Base-by-base conservation (phyloP, 805 yeast species). In the Ogataea pini region DNA sequence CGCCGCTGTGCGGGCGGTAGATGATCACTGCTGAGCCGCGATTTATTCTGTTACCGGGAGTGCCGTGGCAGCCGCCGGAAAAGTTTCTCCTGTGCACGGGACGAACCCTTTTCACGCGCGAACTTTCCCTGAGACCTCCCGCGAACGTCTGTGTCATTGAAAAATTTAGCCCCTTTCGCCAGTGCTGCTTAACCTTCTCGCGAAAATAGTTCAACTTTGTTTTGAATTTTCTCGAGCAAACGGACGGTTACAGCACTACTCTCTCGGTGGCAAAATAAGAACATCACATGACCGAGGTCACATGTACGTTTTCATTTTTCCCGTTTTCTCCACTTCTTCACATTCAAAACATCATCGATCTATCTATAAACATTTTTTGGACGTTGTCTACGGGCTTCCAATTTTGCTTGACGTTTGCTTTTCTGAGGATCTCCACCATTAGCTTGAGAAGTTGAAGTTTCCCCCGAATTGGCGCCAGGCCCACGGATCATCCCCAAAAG, bases 401-500 rank as follows among this genome's bases (percentile, higher is more conserved):
- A 14, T 14, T 44, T 44, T 22, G 47, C 41, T n/a, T 44, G 47
- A 22, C 47, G 37, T 24, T 31, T 41, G 44, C 44, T 41, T 10
- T 41, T 19, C 3, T 36, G 36, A 18, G 31, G 31, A 7, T 19
- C 37, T 18, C 10, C 24, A 34, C 37, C 24, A 14, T 18, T 17
- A 14, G 29, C 19, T 9, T 17, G 14, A n/a, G 25, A 22, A 19
- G 27, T 19, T 2, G 42, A n/a, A 27, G n/a, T 16, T 42, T 52
- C 29, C 7, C 42, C 37, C 8, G 7, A 5, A 8, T 22, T 22
- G 38, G 53, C 42, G 40, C 41, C 39, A n/a, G 51, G 42, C 48
- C 61, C 47, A 54, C 64, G 32, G 10, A 59, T 25, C 47, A 61
- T 37, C 3, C 57, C 53, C 17, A 55, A 47, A 20, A 67, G 55